Evolutionary conservation across 2,329 filamentous ascomycete species (phyloP), one percentile per base, ranked within the genome.

Genomic region (Aspergillus neotritici): DNA sequence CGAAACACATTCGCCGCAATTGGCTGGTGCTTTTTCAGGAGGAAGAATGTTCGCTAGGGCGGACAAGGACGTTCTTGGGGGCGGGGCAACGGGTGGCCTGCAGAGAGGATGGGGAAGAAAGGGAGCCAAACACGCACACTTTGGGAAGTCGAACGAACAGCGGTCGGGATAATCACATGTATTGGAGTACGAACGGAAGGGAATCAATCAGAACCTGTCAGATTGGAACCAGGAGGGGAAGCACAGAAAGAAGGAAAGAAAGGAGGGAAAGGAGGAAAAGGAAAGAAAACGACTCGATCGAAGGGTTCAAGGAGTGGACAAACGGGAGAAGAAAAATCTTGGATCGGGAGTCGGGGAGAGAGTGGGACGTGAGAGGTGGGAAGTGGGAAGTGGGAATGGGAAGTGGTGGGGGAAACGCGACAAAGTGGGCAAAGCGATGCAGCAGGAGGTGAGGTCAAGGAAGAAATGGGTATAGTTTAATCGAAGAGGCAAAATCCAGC

Each of bases 361-460:
- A 25, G 21, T 25, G 2, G 16, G 21, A 31, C n/a, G n/a, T n/a
- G 8, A 8, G 14, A 11, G 30, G 11, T 13, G 13, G 39, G 15
- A 35, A n/a, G n/a, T n/a, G 32, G 21, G 16, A 32, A 31, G 40
- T 30, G 21, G 25, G 21, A 15, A n/a, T 28, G 13, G 17, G 25
- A 33, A 14, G 31, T 30, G 12, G 15, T 34, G 30, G 21, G 30
- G 13, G 30, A 21, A 33, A 13, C 4, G 13, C 15, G 31, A 12
- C 10, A 31, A 15, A 43, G 15, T 43, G 35, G 16, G 17, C 34
- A 34, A 35, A 43, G 31, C 9, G 29, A 32, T 17, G 37, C n/a
- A n/a, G n/a, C n/a, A 31, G 37, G 14, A 11, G 33, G 30, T 33
- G 15, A 25, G 21, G 21, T 25, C 7, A 25, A 25, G 21, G 21